Evolutionary conservation across 176 grass and related monocot genomes (phyloP).

Genomic region (Carex cristatella): DNA sequence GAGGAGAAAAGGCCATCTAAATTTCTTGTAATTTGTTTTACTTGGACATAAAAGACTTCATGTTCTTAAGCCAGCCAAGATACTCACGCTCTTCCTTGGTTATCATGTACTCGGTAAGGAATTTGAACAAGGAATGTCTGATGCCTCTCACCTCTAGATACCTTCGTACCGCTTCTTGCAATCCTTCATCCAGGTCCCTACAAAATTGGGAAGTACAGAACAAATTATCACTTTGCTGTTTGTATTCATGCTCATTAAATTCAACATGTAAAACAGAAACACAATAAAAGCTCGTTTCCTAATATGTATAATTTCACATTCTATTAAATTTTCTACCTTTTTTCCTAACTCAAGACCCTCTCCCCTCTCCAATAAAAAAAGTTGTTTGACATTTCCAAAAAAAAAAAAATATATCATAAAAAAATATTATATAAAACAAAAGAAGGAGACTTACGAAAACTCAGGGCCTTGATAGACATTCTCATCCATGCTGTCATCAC

Average conservation of each 20-base stretch:
- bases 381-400: neutral
- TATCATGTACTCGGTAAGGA: conserved; percentile 72
- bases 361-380: neutral
- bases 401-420: neutral
- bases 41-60: conserved; percentile 63
- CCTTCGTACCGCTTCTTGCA: conserved; percentile 61
- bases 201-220: conserved; percentile 10
- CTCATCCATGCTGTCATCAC: conserved; percentile 17
- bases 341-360: neutral
- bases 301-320: too few relatives aligned
- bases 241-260: neutral
- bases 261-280: neutral
- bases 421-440: neutral
- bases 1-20: neutral
- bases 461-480: conserved; percentile 61
- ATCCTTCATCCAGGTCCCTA: conserved; percentile 67
- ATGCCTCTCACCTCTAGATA: conserved; percentile 80
- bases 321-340: neutral
- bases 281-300: neutral
- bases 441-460: conserved; percentile 71
- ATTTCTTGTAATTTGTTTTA: conserved; percentile 11
- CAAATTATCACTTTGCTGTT: neutral
- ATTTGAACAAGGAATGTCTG: conserved; percentile 55
- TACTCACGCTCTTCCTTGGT: conserved; percentile 88
- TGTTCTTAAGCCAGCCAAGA: conserved; percentile 80